Percentiles rank a stretch among this genome's conserved stretches.
Conservation (phyloP, 2,329 filamentous ascomycete species). For the Verticillium albo-atrum region DNA sequence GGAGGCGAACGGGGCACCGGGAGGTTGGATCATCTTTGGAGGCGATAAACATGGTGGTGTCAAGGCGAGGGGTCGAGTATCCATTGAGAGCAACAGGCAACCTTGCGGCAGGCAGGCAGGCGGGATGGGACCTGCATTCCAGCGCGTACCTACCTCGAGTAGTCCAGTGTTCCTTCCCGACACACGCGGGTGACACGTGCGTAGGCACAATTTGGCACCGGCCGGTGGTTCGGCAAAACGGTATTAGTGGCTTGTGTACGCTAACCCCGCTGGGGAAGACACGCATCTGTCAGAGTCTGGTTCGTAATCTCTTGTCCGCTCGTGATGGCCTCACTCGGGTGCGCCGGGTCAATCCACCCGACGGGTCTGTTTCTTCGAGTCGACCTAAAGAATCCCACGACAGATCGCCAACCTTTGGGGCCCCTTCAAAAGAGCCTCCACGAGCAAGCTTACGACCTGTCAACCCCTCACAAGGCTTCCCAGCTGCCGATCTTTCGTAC, state of each 20-base stretch:
- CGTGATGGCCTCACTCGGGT: background rate
- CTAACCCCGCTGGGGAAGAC: background rate
- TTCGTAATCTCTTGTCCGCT: background rate
- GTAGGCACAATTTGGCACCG: background rate
- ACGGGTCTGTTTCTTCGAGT: background rate
- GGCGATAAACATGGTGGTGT: background rate
- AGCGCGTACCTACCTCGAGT: background rate
- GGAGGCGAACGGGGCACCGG: background rate
- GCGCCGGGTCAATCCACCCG: background rate
- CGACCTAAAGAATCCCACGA: background rate
- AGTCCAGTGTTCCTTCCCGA: background rate
- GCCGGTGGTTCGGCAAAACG: background rate
- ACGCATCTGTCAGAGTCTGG: too few relatives aligned
- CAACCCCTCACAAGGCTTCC: background rate
- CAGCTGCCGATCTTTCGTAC: background rate
- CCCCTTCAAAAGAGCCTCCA: too few relatives aligned
- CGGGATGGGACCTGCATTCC: background rate
- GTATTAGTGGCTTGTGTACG: background rate
- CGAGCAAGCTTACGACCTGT: too few relatives aligned
- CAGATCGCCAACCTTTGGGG: too few relatives aligned
- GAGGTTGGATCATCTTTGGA: background rate
- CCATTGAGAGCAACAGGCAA: too few relatives aligned
- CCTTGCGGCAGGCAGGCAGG: too few relatives aligned
- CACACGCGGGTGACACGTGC: background rate
- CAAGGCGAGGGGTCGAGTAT: background rate